Conservation (phyloP, 768 basidiomycete genomes). For the Boletales sp. region DNA sequence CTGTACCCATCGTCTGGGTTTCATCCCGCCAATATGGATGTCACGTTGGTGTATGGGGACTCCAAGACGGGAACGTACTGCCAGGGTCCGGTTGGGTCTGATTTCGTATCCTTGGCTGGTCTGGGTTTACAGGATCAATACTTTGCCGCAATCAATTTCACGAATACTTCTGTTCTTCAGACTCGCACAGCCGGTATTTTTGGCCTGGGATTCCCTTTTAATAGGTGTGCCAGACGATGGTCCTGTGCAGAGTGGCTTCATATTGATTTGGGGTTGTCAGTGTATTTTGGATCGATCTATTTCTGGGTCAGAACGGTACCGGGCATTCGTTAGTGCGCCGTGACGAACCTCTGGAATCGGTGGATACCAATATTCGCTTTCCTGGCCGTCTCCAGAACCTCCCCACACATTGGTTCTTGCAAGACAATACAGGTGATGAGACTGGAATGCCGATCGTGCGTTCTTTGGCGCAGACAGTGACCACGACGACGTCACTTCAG, state of each 20-base stretch:
- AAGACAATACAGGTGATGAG: background rate
- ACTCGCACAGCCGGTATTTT: conserved; percentile 64
- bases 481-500: conserved; percentile 31
- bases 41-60: conserved; percentile 63
- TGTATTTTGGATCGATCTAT: conserved; percentile 44
- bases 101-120: conserved; percentile 52
- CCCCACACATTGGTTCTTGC: conserved; percentile 19
- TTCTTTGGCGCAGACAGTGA: conserved; percentile 4
- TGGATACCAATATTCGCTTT: background rate
- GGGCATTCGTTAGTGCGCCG: background rate
- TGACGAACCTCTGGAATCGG: background rate
- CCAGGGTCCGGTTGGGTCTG: conserved; percentile 57
- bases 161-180: conserved; percentile 59
- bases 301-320: conserved; percentile 17
- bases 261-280: conserved; percentile 26
- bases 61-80: conserved; percentile 69
- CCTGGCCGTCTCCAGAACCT: conserved; percentile 10
- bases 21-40: conserved; percentile 43
- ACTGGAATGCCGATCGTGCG: conserved; percentile 1
- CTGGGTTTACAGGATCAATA: conserved; percentile 48
- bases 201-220: conserved; percentile 71
- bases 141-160: conserved; percentile 64
- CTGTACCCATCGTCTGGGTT: conserved; percentile 51
- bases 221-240: conserved; percentile 44
- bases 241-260: background rate